These are phyloP conservation scores for Rhodotorula diobovata DNA, from an alignment of 768 basidiomycete genomes.

Conservation along the genomic window DNA sequence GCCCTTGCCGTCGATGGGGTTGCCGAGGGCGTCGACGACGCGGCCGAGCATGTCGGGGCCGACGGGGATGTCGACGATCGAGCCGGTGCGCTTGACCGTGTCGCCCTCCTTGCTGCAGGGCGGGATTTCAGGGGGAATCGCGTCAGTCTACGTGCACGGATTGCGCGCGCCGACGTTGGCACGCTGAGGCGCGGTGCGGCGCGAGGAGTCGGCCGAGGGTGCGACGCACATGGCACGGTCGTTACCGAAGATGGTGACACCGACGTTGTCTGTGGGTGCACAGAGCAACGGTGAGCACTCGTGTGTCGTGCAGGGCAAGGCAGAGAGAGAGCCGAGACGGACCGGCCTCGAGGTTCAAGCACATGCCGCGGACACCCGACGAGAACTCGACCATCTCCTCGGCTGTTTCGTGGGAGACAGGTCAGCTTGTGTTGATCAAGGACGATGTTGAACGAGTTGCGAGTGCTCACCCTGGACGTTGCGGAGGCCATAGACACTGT, in stretches of 20 bases:
- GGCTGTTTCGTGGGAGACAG: slow-evolving; percentile 49
- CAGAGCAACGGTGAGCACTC: background rate
- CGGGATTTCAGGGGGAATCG: slow-evolving; percentile 71
- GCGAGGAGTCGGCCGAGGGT: background rate
- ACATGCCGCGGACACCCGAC: slow-evolving; percentile 99
- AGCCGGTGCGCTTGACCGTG: slow-evolving; percentile 99
- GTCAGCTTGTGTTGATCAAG: too few species aligned
- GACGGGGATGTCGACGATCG: slow-evolving; percentile 99
- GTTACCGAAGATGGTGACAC: slow-evolving; percentile 92
- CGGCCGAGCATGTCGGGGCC: slow-evolving; percentile 95
- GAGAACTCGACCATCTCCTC: slow-evolving; percentile 99
- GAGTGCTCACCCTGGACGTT: slow-evolving; percentile 87
- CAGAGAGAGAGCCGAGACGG: background rate
- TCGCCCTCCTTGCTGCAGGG: slow-evolving; percentile 99
- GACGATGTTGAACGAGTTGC: background rate
- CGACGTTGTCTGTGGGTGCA: slow-evolving; percentile 64
- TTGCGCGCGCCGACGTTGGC: background rate
- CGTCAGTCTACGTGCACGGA: background rate
- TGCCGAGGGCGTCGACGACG: slow-evolving; percentile 98
- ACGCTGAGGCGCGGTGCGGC: background rate
- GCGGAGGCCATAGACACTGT: slow-evolving; percentile 92
- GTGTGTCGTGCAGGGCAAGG: background rate
- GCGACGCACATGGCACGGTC: slow-evolving; percentile 43
- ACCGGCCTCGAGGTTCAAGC: slow-evolving; percentile 99
- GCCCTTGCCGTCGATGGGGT: slow-evolving; percentile 99